A percentile compares a stretch with the other conserved stretches of the same genome.
Evolutionary conservation across 352 stramenopile genomes (phyloP).

Genomic region (Phytopythium vexans): DNA sequence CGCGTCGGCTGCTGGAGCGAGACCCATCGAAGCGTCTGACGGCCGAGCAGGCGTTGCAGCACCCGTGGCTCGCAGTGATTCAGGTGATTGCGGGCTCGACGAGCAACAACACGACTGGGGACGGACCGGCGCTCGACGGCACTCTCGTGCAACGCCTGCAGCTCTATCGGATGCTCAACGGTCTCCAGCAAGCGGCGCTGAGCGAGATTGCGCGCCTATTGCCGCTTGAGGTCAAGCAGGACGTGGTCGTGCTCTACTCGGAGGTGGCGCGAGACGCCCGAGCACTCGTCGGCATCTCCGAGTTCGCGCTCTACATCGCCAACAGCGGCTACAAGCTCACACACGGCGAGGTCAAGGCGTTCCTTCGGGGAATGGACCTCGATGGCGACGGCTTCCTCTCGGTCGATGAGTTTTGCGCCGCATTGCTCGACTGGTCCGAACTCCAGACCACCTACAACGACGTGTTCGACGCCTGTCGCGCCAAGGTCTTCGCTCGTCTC

Average conservation of each 20-base stretch:
- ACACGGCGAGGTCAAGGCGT: constrained; percentile 50
- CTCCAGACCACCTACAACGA: constrained; percentile 35
- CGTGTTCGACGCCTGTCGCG: constrained; percentile 31
- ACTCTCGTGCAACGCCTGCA: constrained; percentile 75
- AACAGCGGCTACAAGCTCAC: constrained; percentile 59
- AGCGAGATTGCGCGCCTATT: constrained; percentile 49
- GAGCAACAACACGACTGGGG: too few relatives aligned
- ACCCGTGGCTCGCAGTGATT: constrained; percentile 46
- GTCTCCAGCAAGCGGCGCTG: constrained; percentile 64
- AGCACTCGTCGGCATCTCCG: constrained; percentile 41
- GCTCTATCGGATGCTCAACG: constrained; percentile 69
- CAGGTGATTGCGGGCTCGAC: too few relatives aligned
- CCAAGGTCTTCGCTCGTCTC: constrained; percentile 41
- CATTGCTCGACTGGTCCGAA: constrained; percentile 62
- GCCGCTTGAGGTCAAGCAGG: constrained; percentile 50
- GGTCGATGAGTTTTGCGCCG: constrained; percentile 62
- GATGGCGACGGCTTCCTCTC: constrained; percentile 59
- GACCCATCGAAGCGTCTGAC: constrained; percentile 43
- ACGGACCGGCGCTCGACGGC: constrained; percentile 34
- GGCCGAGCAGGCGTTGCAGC: constrained; percentile 56
- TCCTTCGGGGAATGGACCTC: constrained; percentile 57
- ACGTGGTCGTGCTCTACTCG: constrained; percentile 64
- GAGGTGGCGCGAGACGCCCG: constrained; percentile 53
- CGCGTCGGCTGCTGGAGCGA: constrained; percentile 40
- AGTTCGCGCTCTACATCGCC: constrained; percentile 54